Conservation (phyloP, 2,329 filamentous ascomycete species). For the Nemania sp. region DNA sequence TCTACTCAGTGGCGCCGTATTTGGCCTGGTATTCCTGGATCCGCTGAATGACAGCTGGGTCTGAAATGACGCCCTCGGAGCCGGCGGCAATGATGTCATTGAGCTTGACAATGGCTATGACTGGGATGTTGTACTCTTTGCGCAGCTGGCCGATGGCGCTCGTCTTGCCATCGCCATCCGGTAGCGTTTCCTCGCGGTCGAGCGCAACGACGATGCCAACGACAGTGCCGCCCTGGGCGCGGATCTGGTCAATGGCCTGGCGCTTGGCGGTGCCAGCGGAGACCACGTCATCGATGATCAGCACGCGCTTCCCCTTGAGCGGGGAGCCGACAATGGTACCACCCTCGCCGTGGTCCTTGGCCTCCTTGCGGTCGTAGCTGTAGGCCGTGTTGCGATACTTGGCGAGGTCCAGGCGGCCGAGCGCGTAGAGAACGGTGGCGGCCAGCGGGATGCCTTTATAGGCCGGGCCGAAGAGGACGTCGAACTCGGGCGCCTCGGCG, state of each 20-base stretch:
- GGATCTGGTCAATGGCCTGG: slow-evolving; percentile 89
- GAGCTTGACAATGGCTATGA: slow-evolving; percentile 81
- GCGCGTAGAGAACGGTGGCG: slow-evolving; percentile 74
- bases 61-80: slow-evolving; percentile 64
- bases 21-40: slow-evolving; percentile 75
- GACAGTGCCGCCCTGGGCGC: slow-evolving; percentile 80
- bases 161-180: slow-evolving; percentile 64
- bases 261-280: slow-evolving; percentile 93
- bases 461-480: slow-evolving; percentile 89
- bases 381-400: slow-evolving; percentile 76
- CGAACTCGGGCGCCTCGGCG: slow-evolving; percentile 60
- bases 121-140: slow-evolving; percentile 81
- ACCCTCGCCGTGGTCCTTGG: slow-evolving; percentile 93
- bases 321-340: slow-evolving; percentile 89
- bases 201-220: slow-evolving; percentile 88
- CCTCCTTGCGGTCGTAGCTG: slow-evolving; percentile 94
- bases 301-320: slow-evolving; percentile 80
- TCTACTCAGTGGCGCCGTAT: slow-evolving; percentile 64
- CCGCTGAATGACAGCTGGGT: slow-evolving; percentile 61
- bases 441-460: slow-evolving; percentile 98
- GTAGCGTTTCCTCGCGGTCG: slow-evolving; percentile 84
- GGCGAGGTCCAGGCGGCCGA: slow-evolving; percentile 68
- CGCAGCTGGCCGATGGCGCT: slow-evolving; percentile 87
- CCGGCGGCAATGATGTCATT: slow-evolving; percentile 79
- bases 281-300: slow-evolving; percentile 96